Base-by-base conservation (phyloP, 805 yeast genomes). In the Candida tammaniensis region DNA sequence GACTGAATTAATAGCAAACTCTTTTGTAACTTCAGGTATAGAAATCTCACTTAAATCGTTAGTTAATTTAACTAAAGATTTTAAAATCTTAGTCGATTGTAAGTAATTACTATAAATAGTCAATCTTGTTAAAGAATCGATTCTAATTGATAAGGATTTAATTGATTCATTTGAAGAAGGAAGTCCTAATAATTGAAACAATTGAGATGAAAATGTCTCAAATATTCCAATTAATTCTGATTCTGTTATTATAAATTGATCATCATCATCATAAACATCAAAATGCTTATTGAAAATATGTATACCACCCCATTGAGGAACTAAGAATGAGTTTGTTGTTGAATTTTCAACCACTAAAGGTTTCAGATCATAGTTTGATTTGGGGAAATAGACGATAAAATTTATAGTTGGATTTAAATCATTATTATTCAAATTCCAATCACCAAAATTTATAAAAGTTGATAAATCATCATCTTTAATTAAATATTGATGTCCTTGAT, bases 271-370 rank as follows among this genome's bases (percentile, higher is more conserved):
- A 4, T 23, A 21, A 3, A 43, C 31, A 11, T 61, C 59, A 24
- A 55, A 38, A n/a, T 56, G 39, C 22, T 60, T 53, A 49, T 81
- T 69, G 54, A 62, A 51, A 43, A 82, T 63, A 49, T 64, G 57
- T 37, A 86, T 75, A 42, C 96, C 96, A 8, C 93, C 94, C 86
- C 95, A 89, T 58, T 85, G 95, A 6, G 96, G 95, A 15, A 91
- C 76, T 29, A 84, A 57, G 51, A 82, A 88, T 35, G 80, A 77
- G 54, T 73, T 81, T 30, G 78, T 63, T 49, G 34, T 35, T 4
- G 68, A 69, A 36, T 70, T 59, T 28, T 63, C 73, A 30, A 82
- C 74, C 4, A 40, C 46, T 48, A 78, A 65, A 15, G 78, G 86
- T 38, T 64, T 55, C 17, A 59, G 62, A 17, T 65, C 60, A 24